Evolutionary conservation across 805 yeast genomes (phyloP).

Genomic region (Blastobotrys attinorum): DNA sequence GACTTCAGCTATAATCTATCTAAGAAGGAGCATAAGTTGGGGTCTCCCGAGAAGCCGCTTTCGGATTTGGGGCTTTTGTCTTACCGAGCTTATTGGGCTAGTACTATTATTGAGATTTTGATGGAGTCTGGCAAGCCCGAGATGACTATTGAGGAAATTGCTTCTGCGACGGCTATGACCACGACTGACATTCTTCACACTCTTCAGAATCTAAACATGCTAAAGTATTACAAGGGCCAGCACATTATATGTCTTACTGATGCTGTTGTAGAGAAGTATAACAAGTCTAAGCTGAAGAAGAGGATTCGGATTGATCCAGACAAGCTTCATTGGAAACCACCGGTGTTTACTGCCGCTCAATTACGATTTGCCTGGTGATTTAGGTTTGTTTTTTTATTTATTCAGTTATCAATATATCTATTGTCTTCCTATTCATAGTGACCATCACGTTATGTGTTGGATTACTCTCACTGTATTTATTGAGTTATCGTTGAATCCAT

Average conservation of each 20-base stretch:
- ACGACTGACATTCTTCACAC: slow-evolving; percentile 94
- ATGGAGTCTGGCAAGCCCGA: slow-evolving; percentile 57
- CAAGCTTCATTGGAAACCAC: slow-evolving; percentile 85
- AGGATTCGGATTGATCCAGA: slow-evolving; percentile 68
- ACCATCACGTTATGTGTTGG: no score
- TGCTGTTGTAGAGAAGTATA: slow-evolving; percentile 68
- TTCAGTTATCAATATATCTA: no score
- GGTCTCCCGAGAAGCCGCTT: slow-evolving; percentile 96
- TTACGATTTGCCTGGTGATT: slow-evolving; percentile 85
- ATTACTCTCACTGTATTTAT: no score
- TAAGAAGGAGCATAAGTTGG: slow-evolving; percentile 79
- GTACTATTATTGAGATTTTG: slow-evolving; percentile 65
- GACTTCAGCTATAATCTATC: slow-evolving; percentile 91
- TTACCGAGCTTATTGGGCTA: slow-evolving; percentile 96
- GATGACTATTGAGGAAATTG: slow-evolving; percentile 83
- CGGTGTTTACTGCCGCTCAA: slow-evolving; percentile 89
- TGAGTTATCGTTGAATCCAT: no score
- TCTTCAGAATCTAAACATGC: slow-evolving; percentile 79
- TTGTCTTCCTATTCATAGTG: no score
- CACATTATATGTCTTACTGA: slow-evolving; percentile 84
- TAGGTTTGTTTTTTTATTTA: no score
- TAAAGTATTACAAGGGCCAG: slow-evolving; percentile 91
- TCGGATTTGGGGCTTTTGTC: slow-evolving; percentile 90
- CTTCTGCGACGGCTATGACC: slow-evolving; percentile 84
- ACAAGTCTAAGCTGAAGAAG: slow-evolving; percentile 59